Percentiles rank a stretch among this genome's conserved stretches.
These are phyloP conservation scores for Tylopilus sp. DNA, from an alignment of 1,284 basidiomycete species.

Conservation along the genomic window DNA sequence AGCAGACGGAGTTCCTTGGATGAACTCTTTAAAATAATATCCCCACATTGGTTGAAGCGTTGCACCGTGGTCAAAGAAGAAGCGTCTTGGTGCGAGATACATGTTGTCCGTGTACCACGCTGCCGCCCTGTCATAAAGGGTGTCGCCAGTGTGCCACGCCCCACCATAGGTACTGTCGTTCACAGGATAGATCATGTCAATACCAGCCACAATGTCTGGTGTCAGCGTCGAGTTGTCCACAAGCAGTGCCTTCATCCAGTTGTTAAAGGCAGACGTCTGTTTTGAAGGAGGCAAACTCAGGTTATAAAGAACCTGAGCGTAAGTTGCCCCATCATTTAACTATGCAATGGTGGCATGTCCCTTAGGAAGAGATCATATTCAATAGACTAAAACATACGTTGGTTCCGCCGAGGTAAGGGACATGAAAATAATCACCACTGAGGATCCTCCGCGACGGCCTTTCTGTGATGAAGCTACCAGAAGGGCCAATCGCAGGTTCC, in stretches of 20 bases:
- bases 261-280: constrained; percentile 29
- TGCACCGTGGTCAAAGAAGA: constrained; percentile 61
- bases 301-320: constrained; percentile 1
- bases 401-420: constrained; percentile 59
- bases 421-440: constrained; percentile 61
- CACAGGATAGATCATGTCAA: constrained; percentile 57
- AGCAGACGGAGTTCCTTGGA: constrained; percentile 32
- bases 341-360: not conserved
- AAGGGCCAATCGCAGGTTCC: constrained; percentile 63
- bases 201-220: constrained; percentile 30
- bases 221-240: constrained; percentile 31
- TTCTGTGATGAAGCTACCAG: constrained; percentile 61
- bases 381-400: constrained; percentile 19
- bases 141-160: constrained; percentile 68
- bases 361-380: not conserved
- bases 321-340: constrained; percentile 31
- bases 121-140: constrained; percentile 64
- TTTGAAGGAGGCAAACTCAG: constrained; percentile 23
- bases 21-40: constrained; percentile 41
- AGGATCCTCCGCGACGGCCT: constrained; percentile 60
- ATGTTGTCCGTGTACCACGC: constrained; percentile 69
- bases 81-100: constrained; percentile 61
- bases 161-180: constrained; percentile 45
- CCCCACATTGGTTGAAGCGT: constrained; percentile 44
- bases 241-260: constrained; percentile 24